Conservation (phyloP, 2,329 filamentous ascomycete genomes). For the Colletotrichum australisinense region DNA sequence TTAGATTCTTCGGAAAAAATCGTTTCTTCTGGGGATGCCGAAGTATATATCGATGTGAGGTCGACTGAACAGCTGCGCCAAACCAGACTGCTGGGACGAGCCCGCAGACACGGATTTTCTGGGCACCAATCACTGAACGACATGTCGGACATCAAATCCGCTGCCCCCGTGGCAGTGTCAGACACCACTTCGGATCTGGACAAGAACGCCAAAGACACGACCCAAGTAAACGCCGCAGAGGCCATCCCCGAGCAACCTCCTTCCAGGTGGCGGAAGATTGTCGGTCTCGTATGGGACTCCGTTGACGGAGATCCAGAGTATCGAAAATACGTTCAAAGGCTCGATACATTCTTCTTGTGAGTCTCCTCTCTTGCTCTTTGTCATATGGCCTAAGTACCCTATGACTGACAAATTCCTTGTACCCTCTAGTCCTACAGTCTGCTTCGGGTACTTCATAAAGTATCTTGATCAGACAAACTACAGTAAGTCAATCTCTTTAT, state of each 20-base stretch:
- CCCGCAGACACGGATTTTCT: not conserved
- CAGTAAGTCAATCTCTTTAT: constrained; percentile 2
- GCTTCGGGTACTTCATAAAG: constrained; percentile 34
- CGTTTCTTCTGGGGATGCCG: constrained; percentile 1
- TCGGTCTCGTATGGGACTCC: constrained; percentile 22
- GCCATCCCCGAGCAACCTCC: not conserved
- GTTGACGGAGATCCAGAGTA: constrained; percentile 24
- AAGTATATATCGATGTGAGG: constrained; percentile 23
- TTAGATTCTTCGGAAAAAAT: constrained; percentile 19
- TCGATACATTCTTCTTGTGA: constrained; percentile 25
- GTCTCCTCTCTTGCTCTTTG: not conserved
- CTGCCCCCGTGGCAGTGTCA: constrained; percentile 6
- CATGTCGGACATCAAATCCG: constrained; percentile 11
- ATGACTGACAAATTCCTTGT: not conserved
- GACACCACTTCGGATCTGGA: constrained; percentile 4
- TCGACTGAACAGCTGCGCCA: not conserved
- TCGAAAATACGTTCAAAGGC: constrained; percentile 14
- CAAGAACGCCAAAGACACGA: not conserved
- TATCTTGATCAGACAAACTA: constrained; percentile 47
- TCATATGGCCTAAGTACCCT: too few relatives aligned
- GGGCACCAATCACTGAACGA: not conserved
- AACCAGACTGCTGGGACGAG: not conserved
- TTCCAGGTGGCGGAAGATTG: constrained; percentile 8
- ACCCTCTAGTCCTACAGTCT: not conserved
- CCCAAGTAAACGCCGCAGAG: not conserved